Base-by-base conservation (phyloP, 2,329 filamentous ascomycete genomes). In the Talaromyces funiculosus region DNA sequence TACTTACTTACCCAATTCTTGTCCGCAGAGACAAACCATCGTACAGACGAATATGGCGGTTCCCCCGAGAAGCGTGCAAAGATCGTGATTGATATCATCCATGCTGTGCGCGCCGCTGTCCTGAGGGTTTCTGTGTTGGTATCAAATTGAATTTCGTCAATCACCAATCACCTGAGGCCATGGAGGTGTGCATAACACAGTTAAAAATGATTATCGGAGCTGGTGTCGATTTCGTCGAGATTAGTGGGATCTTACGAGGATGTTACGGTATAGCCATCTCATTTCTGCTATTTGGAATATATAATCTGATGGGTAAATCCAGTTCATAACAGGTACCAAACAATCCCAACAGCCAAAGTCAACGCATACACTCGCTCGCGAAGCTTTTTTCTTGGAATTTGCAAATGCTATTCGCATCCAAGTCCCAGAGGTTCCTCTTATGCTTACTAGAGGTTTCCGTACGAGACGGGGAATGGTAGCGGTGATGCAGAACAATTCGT, bases 331-430 rank as follows among this genome's bases (percentile, higher is more conserved):
- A 64, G 63, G 45, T 58, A 61, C 40, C 20, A 12, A 20, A n/a
- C 51, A 56, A 22, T 29, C 60, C 24, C 14, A n/a, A 24, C 4
- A 22, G 14, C 35, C 61, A 10, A 61, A 54, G 26, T 61, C 54
- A n/a, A 37, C 40, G 14, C 77, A 78, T 5, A 85, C 84, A 0
- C 72, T 74, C 12, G 79, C 79, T 0, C 80, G 86, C 7, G 86
- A 90, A 65, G 84, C 86, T 0, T 89, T 87, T 76, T 90, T 90
- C 73, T 75, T 89, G 1, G 82, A 88, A 49, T 89, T 89, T 64
- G 83, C 84, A 0, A 73, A 76, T n/a, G 73, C 77, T 8, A 79
- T 84, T 35, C 78, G 83, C 29, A 67, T 68, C 4, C 71, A 73
- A 24, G 77, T 82, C 59, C 77, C 79, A 0, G 64, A 72, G 3